A percentile compares a stretch with the other conserved stretches of the same genome.
phyloP scores from a whole-genome alignment of 768 basidiomycete genomes.

The Mycena vulgaris region DNA sequence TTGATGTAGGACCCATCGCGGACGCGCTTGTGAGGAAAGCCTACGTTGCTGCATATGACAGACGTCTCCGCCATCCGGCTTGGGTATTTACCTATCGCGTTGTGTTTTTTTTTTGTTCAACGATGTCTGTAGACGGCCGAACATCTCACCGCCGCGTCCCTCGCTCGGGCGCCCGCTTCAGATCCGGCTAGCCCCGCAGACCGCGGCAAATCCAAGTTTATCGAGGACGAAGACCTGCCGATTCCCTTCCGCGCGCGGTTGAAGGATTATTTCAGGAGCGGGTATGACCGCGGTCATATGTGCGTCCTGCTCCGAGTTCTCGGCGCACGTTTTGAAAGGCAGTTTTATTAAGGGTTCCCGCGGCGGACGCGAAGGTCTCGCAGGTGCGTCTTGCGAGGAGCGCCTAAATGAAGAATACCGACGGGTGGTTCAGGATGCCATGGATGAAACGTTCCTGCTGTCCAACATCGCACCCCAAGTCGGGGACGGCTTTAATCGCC shows the following conservation, averaged over 20 bases:
- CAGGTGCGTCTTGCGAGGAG: constrained; percentile 64
- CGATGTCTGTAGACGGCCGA: constrained; percentile 83
- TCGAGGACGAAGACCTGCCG: constrained; percentile 88
- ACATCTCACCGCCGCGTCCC: constrained; percentile 86
- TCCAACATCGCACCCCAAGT: constrained; percentile 99
- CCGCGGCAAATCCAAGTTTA: constrained; percentile 82
- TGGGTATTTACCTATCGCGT: constrained; percentile 77
- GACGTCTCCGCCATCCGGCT: constrained; percentile 90
- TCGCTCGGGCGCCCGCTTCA: constrained; percentile 60
- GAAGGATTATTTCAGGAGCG: constrained; percentile 92
- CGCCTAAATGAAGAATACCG: not conserved
- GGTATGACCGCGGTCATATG: constrained; percentile 98
- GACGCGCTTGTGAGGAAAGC: constrained; percentile 86
- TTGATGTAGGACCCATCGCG: constrained; percentile 80
- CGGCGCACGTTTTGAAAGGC: not conserved
- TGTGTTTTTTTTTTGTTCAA: not conserved
- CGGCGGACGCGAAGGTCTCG: constrained; percentile 94
- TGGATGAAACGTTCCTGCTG: constrained; percentile 96
- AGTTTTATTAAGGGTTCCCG: constrained; percentile 80
- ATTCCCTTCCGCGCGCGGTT: constrained; percentile 84
- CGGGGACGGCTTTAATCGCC: constrained; percentile 96
- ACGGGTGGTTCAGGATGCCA: constrained; percentile 72
- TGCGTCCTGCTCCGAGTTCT: constrained; percentile 53
- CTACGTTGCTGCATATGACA: constrained; percentile 93
- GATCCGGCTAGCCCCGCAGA: constrained; percentile 68